A percentile compares a stretch with the other conserved stretches of the same genome.
These are phyloP conservation scores for Agaricus blazei DNA, from an alignment of 768 basidiomycete genomes.

Conservation along the genomic window DNA sequence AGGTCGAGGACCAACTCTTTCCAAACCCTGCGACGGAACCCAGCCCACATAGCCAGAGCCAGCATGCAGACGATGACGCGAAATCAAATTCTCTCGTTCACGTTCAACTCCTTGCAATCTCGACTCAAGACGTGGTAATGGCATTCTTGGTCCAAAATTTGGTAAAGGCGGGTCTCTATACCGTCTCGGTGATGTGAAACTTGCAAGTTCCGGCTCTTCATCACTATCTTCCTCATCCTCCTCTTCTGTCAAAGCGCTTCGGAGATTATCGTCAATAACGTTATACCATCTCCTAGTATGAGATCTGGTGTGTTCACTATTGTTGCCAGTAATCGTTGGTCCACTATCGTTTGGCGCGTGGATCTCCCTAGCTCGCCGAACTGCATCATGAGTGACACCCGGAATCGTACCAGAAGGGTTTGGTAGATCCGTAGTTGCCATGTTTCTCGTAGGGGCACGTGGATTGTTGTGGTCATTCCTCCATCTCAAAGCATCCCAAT, in stretches of 20 bases:
- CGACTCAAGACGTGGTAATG: neutral
- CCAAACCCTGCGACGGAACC: neutral
- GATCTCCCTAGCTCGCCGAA: no score
- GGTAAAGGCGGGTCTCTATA: neutral
- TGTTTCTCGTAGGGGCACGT: constrained; percentile 5
- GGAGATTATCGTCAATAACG: neutral
- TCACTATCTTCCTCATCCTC: neutral
- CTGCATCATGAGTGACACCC: no score
- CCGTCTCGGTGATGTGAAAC: neutral
- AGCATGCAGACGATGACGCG: neutral
- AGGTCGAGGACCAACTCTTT: neutral
- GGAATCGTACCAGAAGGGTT: neutral
- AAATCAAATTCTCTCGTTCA: neutral
- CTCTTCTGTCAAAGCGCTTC: neutral
- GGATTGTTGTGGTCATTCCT: neutral
- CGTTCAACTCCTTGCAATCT: neutral
- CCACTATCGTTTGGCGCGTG: no score
- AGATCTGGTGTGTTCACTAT: neutral
- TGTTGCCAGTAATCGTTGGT: neutral
- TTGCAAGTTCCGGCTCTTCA: neutral
- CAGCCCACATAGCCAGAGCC: neutral
- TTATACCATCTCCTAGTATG: neutral
- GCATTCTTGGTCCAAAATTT: no score
- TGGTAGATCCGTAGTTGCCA: neutral
- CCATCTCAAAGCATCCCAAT: neutral